phyloP scores from a whole-genome alignment of 2,329 filamentous ascomycete genomes.

The Neoarthrinium moseri region DNA sequence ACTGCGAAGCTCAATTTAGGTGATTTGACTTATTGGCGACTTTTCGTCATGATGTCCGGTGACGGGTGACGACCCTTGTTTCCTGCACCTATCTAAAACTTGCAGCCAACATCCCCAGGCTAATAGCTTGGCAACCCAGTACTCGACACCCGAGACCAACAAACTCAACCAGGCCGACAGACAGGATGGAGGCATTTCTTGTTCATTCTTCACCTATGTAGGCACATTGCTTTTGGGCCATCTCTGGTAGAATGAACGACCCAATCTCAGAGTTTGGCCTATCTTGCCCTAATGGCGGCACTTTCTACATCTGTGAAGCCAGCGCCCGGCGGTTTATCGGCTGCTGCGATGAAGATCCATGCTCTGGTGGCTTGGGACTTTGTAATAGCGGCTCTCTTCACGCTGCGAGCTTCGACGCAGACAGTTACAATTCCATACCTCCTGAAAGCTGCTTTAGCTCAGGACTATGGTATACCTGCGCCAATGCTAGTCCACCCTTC shows the following conservation, averaged over 20 bases:
- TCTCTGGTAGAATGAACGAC: conserved; percentile 14
- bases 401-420: conserved; percentile 27
- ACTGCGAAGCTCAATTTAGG: too few relatives aligned
- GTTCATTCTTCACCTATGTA: neutral
- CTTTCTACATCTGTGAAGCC: conserved; percentile 31
- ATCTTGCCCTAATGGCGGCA: conserved; percentile 29
- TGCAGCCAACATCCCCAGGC: neutral
- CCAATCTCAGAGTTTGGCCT: conserved; percentile 19
- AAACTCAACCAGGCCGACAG: neutral
- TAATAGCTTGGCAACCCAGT: neutral
- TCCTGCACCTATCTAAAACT: neutral
- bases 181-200: neutral
- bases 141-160: neutral
- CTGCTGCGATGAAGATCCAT: conserved; percentile 36
- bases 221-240: neutral
- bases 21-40: too few relatives aligned
- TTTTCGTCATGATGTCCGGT: too few relatives aligned
- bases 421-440: conserved; percentile 25
- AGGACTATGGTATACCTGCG: conserved; percentile 35
- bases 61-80: too few relatives aligned
- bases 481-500: conserved; percentile 24
- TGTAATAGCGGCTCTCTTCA: conserved; percentile 30
- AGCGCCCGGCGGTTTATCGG: conserved; percentile 33
- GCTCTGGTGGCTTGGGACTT: conserved; percentile 21
- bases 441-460: conserved; percentile 28